Conservation (phyloP, 140 eudicot species). For the Anethum foeniculum region DNA sequence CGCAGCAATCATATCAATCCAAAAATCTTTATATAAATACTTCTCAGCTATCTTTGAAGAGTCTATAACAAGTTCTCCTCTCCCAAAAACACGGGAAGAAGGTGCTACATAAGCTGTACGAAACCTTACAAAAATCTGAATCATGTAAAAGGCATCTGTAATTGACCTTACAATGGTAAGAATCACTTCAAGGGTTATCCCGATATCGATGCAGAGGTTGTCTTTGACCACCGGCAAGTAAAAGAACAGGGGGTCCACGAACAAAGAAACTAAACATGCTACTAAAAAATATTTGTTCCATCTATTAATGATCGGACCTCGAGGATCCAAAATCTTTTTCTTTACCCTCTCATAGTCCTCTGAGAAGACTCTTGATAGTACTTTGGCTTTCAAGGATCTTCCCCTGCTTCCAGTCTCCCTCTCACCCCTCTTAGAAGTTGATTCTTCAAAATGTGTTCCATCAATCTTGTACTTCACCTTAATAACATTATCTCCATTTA, state of each 20-base stretch:
- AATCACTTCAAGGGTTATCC: conserved; percentile 49
- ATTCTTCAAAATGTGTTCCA: conserved; percentile 36
- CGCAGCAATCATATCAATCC: conserved; percentile 69
- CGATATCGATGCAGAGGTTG: conserved; percentile 55
- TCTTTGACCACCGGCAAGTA: conserved; percentile 53
- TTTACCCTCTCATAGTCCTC: conserved; percentile 83
- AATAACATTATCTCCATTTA: conserved; percentile 32
- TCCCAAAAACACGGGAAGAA: conserved; percentile 94
- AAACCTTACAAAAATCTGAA: conserved; percentile 64
- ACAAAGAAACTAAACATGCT: conserved; percentile 80
- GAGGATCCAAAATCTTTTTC: conserved; percentile 76
- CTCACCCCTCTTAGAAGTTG: conserved; percentile 29
- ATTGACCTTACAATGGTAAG: conserved; percentile 69
- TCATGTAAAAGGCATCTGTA: conserved; percentile 63
- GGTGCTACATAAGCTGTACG: conserved; percentile 89
- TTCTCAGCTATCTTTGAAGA: conserved; percentile 51
- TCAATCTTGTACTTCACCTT: conserved; percentile 54
- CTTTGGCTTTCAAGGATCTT: conserved; percentile 62
- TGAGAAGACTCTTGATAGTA: conserved; percentile 81
- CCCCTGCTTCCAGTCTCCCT: conserved; percentile 24
- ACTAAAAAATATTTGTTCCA: conserved; percentile 84
- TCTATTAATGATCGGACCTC: conserved; percentile 51
- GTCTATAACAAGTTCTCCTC: conserved; percentile 94
- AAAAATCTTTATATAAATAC: conserved; percentile 44
- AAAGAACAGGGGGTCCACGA: conserved; percentile 91